phyloP scores from a whole-genome alignment of 768 basidiomycete species.

The Calvatia gigantea region DNA sequence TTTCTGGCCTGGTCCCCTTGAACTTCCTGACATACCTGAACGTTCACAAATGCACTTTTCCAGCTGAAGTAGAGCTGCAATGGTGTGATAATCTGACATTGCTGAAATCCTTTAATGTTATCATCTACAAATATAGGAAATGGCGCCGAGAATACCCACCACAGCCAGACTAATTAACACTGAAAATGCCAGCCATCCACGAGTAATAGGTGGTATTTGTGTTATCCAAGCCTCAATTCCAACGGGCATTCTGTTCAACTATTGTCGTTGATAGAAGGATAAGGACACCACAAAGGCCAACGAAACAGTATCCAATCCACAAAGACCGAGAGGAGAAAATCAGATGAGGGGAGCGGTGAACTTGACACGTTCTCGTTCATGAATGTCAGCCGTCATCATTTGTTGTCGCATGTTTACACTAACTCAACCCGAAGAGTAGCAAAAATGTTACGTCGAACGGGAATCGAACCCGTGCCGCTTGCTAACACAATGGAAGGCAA shows the following conservation, averaged over 20 bases:
- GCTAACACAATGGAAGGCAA: constrained; percentile 71
- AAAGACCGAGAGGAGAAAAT: not conserved
- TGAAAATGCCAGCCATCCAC: constrained; percentile 79
- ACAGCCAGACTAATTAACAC: constrained; percentile 83
- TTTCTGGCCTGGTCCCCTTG: not conserved
- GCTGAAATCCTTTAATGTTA: constrained; percentile 40
- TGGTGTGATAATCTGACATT: constrained; percentile 89
- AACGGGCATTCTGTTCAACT: constrained; percentile 60
- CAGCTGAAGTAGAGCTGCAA: constrained; percentile 92
- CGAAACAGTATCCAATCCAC: not conserved
- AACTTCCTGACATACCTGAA: constrained; percentile 50
- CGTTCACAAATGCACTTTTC: constrained; percentile 77
- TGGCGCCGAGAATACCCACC: constrained; percentile 47
- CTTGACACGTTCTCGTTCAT: constrained; percentile 4
- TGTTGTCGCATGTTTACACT: not conserved
- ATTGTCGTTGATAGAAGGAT: not conserved
- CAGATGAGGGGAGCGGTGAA: not conserved
- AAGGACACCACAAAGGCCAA: not conserved
- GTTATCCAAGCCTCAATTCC: constrained; percentile 88
- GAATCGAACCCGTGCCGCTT: constrained; percentile 79
- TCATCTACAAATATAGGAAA: constrained; percentile 3
- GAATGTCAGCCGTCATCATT: not conserved
- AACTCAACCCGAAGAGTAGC: not conserved
- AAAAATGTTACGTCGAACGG: constrained; percentile 52
- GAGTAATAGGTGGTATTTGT: constrained; percentile 89